Percentiles rank a stretch among this genome's conserved stretches.
Evolutionary conservation across 2,329 filamentous ascomycete genomes (phyloP).

Genomic region (Apiospora hydei): DNA sequence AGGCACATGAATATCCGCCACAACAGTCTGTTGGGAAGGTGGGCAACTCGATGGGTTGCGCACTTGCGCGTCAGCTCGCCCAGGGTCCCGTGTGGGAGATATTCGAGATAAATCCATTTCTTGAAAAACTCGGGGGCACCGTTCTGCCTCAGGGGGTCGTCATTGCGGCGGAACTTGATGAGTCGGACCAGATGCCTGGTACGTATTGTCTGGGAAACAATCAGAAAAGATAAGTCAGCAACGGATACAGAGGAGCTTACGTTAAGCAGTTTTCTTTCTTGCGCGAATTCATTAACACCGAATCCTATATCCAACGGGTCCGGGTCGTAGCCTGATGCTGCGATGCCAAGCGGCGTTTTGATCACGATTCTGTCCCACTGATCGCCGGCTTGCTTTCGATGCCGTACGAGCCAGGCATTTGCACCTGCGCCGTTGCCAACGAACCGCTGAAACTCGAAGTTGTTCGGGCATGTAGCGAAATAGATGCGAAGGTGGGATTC

Average conservation of each 20-base stretch:
- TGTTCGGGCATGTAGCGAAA: neutral
- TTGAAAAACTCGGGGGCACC: neutral
- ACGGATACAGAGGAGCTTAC: neutral
- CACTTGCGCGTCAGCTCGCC: neutral
- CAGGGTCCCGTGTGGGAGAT: neutral
- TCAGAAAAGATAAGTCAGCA: neutral
- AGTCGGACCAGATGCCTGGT: neutral
- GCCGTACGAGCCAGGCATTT: neutral
- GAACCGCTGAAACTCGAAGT: neutral
- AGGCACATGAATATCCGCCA: slow-evolving; percentile 5
- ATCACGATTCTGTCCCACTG: neutral
- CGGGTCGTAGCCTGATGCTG: neutral
- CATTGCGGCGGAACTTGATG: neutral
- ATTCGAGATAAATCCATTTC: neutral
- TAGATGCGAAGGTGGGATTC: neutral
- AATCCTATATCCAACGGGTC: neutral
- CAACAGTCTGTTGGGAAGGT: neutral
- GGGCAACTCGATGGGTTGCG: neutral
- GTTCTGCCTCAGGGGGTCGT: neutral
- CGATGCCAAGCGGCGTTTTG: neutral
- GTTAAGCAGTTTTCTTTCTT: neutral
- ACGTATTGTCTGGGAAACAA: neutral
- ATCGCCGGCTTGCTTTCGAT: neutral
- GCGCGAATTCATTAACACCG: neutral
- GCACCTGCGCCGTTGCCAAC: neutral